A percentile compares a stretch with the other conserved stretches of the same genome.
phyloP scores from a whole-genome alignment of 2,329 filamentous ascomycete genomes.

The Aspergillus pseudoterreus region DNA sequence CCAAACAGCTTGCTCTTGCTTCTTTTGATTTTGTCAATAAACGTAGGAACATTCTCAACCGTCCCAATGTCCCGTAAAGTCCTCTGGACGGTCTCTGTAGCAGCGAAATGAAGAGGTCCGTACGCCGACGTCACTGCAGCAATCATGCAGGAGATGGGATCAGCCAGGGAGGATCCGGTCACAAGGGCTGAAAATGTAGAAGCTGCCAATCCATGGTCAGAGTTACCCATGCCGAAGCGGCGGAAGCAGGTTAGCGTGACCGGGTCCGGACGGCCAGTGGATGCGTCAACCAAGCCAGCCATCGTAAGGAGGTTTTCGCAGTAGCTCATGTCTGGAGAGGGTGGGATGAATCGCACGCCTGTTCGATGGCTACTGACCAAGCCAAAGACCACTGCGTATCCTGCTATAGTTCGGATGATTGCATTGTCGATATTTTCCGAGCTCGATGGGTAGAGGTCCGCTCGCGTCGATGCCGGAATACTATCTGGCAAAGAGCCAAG shows the following conservation, averaged over 20 bases:
- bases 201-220: conserved; percentile 59
- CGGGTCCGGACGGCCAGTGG: conserved; percentile 47
- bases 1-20: conserved; percentile 27
- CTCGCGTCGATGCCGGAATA: conserved; percentile 18
- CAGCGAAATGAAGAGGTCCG: conserved; percentile 58
- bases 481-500: conserved; percentile 16
- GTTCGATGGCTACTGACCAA: conserved; percentile 23
- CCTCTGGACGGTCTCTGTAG: conserved; percentile 55
- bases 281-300: conserved; percentile 49
- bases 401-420: conserved; percentile 22
- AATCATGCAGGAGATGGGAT: conserved; percentile 53
- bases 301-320: conserved; percentile 55
- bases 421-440: conserved; percentile 16
- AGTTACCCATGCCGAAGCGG: conserved; percentile 53
- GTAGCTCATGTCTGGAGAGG: conserved; percentile 44
- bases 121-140: conserved; percentile 53
- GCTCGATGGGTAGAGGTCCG: conserved; percentile 23
- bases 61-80: conserved; percentile 20
- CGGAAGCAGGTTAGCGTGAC: conserved; percentile 47
- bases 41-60: conserved; percentile 23
- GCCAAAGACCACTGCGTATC: conserved; percentile 24
- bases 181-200: conserved; percentile 56
- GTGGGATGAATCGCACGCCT: conserved; percentile 13
- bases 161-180: conserved; percentile 54
- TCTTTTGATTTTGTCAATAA: conserved; percentile 26